Evolutionary conservation across 495 filamentous ascomycete genomes (phyloP), one percentile per base, ranked within the genome.

Genomic region (Parachaetomium inaequale): DNA sequence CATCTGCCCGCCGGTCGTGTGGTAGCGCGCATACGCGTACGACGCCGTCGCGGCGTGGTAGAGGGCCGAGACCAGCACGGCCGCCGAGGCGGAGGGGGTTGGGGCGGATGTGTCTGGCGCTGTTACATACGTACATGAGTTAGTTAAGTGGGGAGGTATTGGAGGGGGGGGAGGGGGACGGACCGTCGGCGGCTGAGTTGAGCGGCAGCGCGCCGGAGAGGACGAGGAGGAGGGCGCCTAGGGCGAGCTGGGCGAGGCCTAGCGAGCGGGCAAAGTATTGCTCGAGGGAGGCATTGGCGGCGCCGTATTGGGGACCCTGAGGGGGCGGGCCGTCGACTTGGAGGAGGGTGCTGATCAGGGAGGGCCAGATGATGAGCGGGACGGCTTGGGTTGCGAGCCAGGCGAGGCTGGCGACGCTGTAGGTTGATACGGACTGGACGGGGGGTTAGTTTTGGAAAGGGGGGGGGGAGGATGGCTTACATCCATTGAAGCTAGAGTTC

Each of bases 131-230:
- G 52, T 3, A 12, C 7, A 31, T 11, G 67, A 47, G 53, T 56
- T 47, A 64, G 26, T 7, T 42, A 3, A 54, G 54, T 45, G 17
- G 32, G 5, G 11, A 28, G 23, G 23, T 4, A 40, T 47, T 52
- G 53, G 52, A 0, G 46, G 14, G 31, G 49, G 28, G 23, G 40
- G n/a, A 21, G 40, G 23, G 40, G 19, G 19, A 58, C 68, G 28
- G 64, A 74, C 72, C 31, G 7, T 71, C 68, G 14, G 43, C 36
- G 0, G 75, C 65, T 17, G 84, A 79, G 3, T 81, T 83, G 19
- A 95, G 73, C 0, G 91, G 92, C n/a, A 96, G 80, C 6, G 83
- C 82, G 57, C 91, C 92, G 0, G 89, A 88, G 2, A 93, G 76
- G 58, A 92, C 81, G 36, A 92, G 74, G 7, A 81, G 81, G 36